Evolutionary conservation across 345 rosid species (phyloP), one percentile per base, ranked within the genome.

Genomic region (Aquilaria sinensis): DNA sequence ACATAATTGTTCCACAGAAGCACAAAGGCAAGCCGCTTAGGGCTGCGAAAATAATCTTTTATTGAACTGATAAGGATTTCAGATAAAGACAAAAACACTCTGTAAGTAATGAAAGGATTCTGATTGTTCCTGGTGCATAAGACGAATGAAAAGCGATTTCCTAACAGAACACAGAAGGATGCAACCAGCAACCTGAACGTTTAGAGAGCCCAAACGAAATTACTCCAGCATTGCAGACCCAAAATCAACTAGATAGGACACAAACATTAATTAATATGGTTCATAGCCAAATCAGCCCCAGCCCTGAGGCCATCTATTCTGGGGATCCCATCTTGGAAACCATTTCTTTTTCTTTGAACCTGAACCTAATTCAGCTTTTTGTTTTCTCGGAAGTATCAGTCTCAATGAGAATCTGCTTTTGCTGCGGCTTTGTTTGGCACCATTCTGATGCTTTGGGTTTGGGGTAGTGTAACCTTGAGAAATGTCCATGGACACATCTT

Each of bases 281-380:
- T 37, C 8, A 37, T 37, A 37, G 43, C 43, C 43, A 37, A 6
- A 49, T 59, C 62, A 81, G 45, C 82, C 76, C 90, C 85, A 85
- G 30, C 90, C 85, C 58, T 80, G 77, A 74, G 85, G 87, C 90
- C 87, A 82, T 55, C 85, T 74, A 14, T 80, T 67, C 37, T 48
- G 67, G 63, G 75, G 79, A 71, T 85, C 83, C 87, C 72, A 72
- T 67, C 77, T 73, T 0, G 70, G 76, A 34, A 75, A 66, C 86
- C 85, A 74, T 58, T 73, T 76, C 60, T 48, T 77, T 34, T 66
- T 77, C 67, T 62, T 69, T 3, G 59, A 47, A 31, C 51, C 51
- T 7, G 60, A 56, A 45, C 78, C 80, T 33, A 72, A 43, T 6
- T n/a, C 41, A 12, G 46, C 51, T 55, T 70, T 65, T 53, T 66